Conservation (phyloP, 2,329 filamentous ascomycete species). For the Cladosporium colombiae region DNA sequence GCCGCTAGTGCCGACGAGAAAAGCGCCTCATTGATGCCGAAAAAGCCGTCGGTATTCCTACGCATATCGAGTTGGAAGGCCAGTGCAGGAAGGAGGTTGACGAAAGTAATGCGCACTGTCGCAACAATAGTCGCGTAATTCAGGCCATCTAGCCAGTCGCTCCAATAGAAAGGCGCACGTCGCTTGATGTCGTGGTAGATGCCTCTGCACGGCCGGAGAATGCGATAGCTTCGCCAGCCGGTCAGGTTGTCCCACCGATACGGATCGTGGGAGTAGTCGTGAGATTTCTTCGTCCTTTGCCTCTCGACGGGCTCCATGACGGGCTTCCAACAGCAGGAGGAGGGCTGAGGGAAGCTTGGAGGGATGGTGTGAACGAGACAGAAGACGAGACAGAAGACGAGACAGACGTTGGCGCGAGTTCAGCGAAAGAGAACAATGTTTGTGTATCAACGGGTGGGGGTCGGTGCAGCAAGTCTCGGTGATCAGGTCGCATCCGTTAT, state of each 20-base stretch:
- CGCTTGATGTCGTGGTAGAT: slow-evolving; percentile 58
- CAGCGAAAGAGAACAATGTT: no score
- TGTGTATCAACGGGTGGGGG: no score
- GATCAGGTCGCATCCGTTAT: no score
- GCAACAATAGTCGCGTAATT: slow-evolving; percentile 57
- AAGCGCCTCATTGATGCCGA: slow-evolving; percentile 58
- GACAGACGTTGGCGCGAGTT: no score
- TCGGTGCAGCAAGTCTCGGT: no score
- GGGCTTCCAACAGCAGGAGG: no score
- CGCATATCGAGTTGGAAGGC: slow-evolving; percentile 63
- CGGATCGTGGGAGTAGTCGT: slow-evolving; percentile 35
- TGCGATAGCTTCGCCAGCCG: slow-evolving; percentile 39
- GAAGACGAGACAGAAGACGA: no score
- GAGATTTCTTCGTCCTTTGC: no score
- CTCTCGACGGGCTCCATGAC: no score
- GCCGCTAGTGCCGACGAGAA: slow-evolving; percentile 57
- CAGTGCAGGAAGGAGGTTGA: slow-evolving; percentile 59
- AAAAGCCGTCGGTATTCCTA: slow-evolving; percentile 55
- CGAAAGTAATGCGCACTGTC: slow-evolving; percentile 61
- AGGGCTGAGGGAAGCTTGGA: no score
- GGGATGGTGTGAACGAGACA: no score
- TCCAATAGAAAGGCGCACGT: slow-evolving; percentile 56
- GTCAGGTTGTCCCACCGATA: slow-evolving; percentile 38
- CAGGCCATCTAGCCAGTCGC: slow-evolving; percentile 56
- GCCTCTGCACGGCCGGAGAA: slow-evolving; percentile 49